Evolutionary conservation across 768 basidiomycete species (phyloP), one percentile per base, ranked within the genome.

Genomic region (Boletus pseudopeckii): DNA sequence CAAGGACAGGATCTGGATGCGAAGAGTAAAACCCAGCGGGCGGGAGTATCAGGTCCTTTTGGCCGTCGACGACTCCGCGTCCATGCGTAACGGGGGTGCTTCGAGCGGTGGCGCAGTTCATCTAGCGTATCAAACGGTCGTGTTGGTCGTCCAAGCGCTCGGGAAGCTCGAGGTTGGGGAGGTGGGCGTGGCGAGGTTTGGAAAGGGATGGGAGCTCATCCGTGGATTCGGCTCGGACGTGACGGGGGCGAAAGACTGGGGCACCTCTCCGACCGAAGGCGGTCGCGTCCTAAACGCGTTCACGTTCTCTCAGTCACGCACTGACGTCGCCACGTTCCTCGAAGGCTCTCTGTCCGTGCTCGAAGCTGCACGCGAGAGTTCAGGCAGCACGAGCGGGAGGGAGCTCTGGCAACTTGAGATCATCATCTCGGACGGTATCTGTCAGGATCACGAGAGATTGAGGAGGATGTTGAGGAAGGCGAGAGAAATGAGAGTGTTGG

Each of bases 371-470:
- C 73, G 94, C 55, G 86, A 90, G 61, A 77, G 79, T 22, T 34
- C 81, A 82, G 41, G 68, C 77, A 40, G 78, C 70, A 76, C 77
- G 40, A 86, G 86, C 17, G 76, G 83, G 3, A 80, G 82, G 17
- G 94, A 98, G 57, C 76, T 99, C 22, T 98, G 97, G 97, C 97
- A 99, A 68, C 80, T 99, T 50, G 83, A 98, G 70, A 91, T 98
- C 73, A 97, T 99, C 77, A 92, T 99, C 56, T 98, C 94, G 15
- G 97, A 99, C 64, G 97, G 97, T n/a, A 89, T 98, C 60, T 98
- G 95, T 67, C 93, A 98, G 68, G 91, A 97, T 65, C 95, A 98
- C 70, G 90, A 94, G 39, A 78, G 80, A 60, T 77, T 99, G 46
- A 84, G 88, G 36, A 84, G 84, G 3, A 71, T 91, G 28, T 76